phyloP scores from a whole-genome alignment of 805 yeast species.

The Kurtzmaniella fragi region DNA sequence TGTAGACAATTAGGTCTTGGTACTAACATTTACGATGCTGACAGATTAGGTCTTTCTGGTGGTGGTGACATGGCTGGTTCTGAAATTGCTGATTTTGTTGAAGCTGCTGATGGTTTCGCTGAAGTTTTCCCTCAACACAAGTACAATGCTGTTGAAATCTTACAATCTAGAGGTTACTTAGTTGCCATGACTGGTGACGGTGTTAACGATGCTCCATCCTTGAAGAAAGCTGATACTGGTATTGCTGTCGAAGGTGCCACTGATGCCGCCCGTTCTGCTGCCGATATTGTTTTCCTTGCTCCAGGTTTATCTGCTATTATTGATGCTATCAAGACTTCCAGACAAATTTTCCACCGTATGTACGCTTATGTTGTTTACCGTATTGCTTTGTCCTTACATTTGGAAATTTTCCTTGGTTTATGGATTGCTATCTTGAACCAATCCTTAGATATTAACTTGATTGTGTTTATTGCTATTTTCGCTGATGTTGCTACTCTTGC shows the following conservation, averaged over 20 bases:
- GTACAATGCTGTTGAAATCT: conserved; percentile 91
- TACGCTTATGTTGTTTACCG: conserved; percentile 97
- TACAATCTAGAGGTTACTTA: conserved; percentile 93
- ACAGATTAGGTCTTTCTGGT: conserved; percentile 93
- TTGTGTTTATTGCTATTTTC: conserved; percentile 94
- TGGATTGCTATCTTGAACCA: conserved; percentile 93
- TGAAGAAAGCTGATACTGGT: conserved; percentile 89
- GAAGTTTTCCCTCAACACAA: conserved; percentile 98
- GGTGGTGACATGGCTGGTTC: conserved; percentile 95
- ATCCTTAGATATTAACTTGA: conserved; percentile 81
- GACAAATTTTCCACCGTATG: conserved; percentile 99
- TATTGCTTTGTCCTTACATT: conserved; percentile 91
- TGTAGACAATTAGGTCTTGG: conserved; percentile 97
- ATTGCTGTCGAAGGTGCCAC: conserved; percentile 98
- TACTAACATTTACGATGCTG: conserved; percentile 94
- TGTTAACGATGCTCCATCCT: conserved; percentile 97
- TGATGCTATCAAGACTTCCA: conserved; percentile 87
- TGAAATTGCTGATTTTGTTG: conserved; percentile 95
- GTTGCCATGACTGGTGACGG: conserved; percentile 99
- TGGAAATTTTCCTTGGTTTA: conserved; percentile 90
- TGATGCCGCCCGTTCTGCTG: conserved; percentile 96
- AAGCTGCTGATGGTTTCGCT: conserved; percentile 97
- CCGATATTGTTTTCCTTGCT: conserved; percentile 90
- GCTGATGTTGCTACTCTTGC: conserved; percentile 97
- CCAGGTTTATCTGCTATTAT: conserved; percentile 94